Conservation (phyloP, 768 basidiomycete genomes). For the Kwoniella heveanensis region DNA sequence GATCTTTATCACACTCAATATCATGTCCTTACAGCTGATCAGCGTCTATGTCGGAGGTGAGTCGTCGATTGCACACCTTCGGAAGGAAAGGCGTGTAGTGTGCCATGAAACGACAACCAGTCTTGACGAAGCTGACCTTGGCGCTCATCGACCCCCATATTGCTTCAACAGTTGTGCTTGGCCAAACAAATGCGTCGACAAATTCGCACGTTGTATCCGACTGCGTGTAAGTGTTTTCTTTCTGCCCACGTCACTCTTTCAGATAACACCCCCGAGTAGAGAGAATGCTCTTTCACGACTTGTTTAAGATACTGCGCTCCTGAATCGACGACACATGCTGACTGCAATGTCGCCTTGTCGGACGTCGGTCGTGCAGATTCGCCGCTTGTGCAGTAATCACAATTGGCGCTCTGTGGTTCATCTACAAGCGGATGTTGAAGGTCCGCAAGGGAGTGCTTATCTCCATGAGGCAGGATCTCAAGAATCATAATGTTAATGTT, state of each 20-base stretch:
- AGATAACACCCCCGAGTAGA: too few relatives aligned
- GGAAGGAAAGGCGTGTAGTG: too few relatives aligned
- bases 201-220: constrained; percentile 70
- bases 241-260: too few relatives aligned
- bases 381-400: constrained; percentile 72
- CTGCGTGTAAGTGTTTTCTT: constrained; percentile 59
- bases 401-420: constrained; percentile 63
- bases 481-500: constrained; percentile 17
- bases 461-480: constrained; percentile 41
- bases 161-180: constrained; percentile 51
- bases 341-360: too few relatives aligned
- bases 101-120: too few relatives aligned
- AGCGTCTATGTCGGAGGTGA: constrained; percentile 22
- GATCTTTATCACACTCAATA: too few relatives aligned
- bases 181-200: constrained; percentile 52
- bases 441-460: constrained; percentile 51
- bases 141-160: too few relatives aligned
- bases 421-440: constrained; percentile 68
- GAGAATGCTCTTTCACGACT: too few relatives aligned
- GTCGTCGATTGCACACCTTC: background rate
- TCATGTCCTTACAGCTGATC: constrained; percentile 22
- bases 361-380: constrained; percentile 50
- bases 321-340: too few relatives aligned
- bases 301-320: too few relatives aligned
- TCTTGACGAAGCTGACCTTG: too few relatives aligned